A percentile compares a stretch with the other conserved stretches of the same genome.
phyloP scores from a whole-genome alignment of 306 rosid genomes.

The Benincasa hispida region DNA sequence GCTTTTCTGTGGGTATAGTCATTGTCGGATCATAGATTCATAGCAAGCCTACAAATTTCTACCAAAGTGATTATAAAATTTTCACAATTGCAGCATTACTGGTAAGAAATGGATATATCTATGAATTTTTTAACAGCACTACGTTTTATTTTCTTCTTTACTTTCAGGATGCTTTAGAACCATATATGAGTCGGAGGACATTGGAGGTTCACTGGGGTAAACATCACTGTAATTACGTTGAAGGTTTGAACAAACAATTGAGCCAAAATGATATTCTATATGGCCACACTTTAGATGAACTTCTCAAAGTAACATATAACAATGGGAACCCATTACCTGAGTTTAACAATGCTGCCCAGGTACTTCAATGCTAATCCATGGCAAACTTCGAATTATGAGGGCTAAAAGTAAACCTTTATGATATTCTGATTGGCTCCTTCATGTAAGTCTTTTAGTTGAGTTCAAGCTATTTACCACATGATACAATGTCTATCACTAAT shows the following conservation, averaged over 20 bases:
- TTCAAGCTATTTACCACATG: not conserved
- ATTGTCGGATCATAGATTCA: not conserved
- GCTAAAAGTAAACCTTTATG: not conserved
- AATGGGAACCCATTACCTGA: constrained; percentile 81
- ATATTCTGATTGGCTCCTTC: not conserved
- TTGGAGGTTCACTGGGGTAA: constrained; percentile 80
- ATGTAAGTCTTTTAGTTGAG: not conserved
- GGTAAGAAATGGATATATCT: not conserved
- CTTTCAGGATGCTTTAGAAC: constrained; percentile 80
- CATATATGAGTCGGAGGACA: constrained; percentile 71
- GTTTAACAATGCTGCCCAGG: constrained; percentile 95
- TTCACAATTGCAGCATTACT: not conserved
- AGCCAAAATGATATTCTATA: constrained; percentile 63
- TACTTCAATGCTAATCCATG: constrained; percentile 21
- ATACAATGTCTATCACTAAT: not conserved
- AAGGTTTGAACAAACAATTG: constrained; percentile 66
- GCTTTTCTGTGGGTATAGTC: not conserved
- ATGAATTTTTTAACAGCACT: not conserved
- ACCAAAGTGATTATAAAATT: not conserved
- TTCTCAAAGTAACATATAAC: constrained; percentile 80
- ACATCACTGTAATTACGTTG: constrained; percentile 60
- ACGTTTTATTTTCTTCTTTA: constrained; percentile 8
- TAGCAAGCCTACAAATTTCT: not conserved
- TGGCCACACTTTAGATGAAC: constrained; percentile 79
- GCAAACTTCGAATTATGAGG: not conserved